Conservation (phyloP, 1,284 basidiomycete species). For the Pisolithus thermaeus region DNA sequence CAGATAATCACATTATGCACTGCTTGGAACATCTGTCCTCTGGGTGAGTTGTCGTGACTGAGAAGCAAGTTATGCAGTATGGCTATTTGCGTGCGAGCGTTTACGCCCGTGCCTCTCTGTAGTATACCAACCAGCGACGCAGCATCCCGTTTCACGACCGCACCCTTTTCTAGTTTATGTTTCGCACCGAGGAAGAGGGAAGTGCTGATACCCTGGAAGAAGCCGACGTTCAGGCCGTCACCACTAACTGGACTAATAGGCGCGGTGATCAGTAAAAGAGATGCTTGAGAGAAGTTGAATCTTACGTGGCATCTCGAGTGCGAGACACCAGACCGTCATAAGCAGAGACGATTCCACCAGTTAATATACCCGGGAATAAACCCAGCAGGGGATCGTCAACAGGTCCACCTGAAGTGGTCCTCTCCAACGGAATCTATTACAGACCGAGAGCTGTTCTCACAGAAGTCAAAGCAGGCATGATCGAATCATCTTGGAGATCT, state of each 20-base stretch:
- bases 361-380: conserved; percentile 43
- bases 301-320: conserved; percentile 69
- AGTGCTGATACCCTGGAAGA: conserved; percentile 64
- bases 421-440: conserved; percentile 55
- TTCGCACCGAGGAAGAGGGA: conserved; percentile 59
- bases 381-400: conserved; percentile 47
- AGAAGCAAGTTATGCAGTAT: conserved; percentile 60
- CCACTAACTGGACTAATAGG: conserved; percentile 34
- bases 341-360: conserved; percentile 55
- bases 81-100: conserved; percentile 61
- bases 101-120: conserved; percentile 31
- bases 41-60: conserved; percentile 38
- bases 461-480: conserved; percentile 52
- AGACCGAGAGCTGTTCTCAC: conserved; percentile 57
- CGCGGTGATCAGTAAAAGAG: conserved; percentile 32
- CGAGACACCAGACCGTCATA: conserved; percentile 73
- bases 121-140: conserved; percentile 55
- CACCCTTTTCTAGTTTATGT: conserved; percentile 60
- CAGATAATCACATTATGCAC: conserved; percentile 30
- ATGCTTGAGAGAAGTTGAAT: conserved; percentile 10
- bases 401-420: conserved; percentile 60
- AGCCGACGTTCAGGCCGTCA: conserved; percentile 26
- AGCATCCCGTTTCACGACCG: conserved; percentile 57
- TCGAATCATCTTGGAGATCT: conserved; percentile 36
- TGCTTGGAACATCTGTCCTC: conserved; percentile 49